A percentile compares a stretch with the other conserved stretches of the same genome.
These are phyloP conservation scores for Coemansia sp. DNA, from an alignment of 192 early-diverging fungal species.

Conservation along the genomic window DNA sequence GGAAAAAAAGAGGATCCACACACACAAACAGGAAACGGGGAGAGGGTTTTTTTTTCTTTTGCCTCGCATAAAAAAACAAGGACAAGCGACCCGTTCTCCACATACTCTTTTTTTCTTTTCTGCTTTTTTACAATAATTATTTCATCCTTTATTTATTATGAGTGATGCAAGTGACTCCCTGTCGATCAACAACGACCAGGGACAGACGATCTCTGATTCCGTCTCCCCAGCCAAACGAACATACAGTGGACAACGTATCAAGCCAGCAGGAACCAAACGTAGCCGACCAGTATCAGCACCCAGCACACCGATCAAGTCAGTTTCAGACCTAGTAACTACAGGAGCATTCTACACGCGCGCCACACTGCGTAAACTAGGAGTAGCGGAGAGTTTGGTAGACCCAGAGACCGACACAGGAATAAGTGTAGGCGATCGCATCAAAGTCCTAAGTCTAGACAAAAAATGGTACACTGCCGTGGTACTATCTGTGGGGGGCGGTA, in stretches of 20 bases:
- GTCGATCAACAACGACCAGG: not conserved
- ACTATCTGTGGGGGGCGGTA: constrained; percentile 23
- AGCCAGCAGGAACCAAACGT: not conserved
- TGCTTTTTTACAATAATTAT: too few relatives aligned
- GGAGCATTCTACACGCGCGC: constrained; percentile 58
- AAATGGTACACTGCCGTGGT: constrained; percentile 43
- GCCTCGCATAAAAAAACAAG: not conserved
- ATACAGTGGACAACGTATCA: constrained; percentile 2
- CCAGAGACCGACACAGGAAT: constrained; percentile 19
- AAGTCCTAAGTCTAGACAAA: constrained; percentile 36
- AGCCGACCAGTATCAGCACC: not conserved
- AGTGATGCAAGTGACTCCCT: constrained; percentile 2
- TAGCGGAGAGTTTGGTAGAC: constrained; percentile 17
- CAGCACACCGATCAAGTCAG: not conserved
- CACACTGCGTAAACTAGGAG: constrained; percentile 49
- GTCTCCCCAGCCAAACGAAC: constrained; percentile 9
- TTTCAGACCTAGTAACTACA: constrained; percentile 40
- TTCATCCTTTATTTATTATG: not conserved
- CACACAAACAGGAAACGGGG: not conserved
- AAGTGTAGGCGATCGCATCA: constrained; percentile 31
- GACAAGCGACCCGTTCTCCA: not conserved
- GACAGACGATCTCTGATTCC: not conserved
- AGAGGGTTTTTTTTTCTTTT: too few relatives aligned
- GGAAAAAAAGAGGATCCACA: constrained; percentile 1
- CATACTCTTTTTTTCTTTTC: not conserved